phyloP scores from a whole-genome alignment of 139 green algal genomes.

The Nannochloris sp. region DNA sequence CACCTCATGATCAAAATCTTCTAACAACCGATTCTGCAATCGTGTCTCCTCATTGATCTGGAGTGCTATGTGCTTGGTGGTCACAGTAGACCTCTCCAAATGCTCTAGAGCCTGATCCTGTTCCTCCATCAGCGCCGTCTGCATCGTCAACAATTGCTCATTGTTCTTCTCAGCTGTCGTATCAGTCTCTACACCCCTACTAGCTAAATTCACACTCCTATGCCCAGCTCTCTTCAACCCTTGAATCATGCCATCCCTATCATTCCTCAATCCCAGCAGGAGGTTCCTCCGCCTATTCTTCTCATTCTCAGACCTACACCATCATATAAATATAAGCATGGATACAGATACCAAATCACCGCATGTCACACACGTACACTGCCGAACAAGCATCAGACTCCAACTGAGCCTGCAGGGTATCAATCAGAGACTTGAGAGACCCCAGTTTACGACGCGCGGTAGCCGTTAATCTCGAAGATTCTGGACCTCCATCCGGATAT shows the following conservation, averaged over 20 bases:
- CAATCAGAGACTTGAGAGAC: conserved; percentile 51
- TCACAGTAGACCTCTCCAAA: conserved; percentile 62
- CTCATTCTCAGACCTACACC: conserved; percentile 68
- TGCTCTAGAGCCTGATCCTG: conserved; percentile 66
- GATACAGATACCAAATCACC: not conserved
- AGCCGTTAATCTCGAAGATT: conserved; percentile 70
- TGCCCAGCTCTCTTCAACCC: conserved; percentile 45
- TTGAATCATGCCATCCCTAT: conserved; percentile 68
- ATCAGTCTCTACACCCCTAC: conserved; percentile 41
- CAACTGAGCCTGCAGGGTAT: conserved; percentile 51
- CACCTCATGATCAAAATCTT: conserved; percentile 75
- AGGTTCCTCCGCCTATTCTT: conserved; percentile 67
- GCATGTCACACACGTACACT: conserved; percentile 41
- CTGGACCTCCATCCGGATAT: conserved; percentile 47
- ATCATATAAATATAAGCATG: not conserved
- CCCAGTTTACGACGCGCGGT: conserved; percentile 68
- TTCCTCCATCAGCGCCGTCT: conserved; percentile 58
- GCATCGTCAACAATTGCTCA: conserved; percentile 52
- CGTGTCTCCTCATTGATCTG: conserved; percentile 83
- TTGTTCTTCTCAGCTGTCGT: conserved; percentile 55
- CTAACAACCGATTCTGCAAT: conserved; percentile 75
- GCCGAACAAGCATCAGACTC: conserved; percentile 34
- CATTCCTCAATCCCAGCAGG: conserved; percentile 47
- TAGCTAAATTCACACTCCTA: not conserved
- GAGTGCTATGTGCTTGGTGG: conserved; percentile 76